Evolutionary conservation across 306 rosid genomes (phyloP).

Genomic region (Casuarina cunninghamiana): DNA sequence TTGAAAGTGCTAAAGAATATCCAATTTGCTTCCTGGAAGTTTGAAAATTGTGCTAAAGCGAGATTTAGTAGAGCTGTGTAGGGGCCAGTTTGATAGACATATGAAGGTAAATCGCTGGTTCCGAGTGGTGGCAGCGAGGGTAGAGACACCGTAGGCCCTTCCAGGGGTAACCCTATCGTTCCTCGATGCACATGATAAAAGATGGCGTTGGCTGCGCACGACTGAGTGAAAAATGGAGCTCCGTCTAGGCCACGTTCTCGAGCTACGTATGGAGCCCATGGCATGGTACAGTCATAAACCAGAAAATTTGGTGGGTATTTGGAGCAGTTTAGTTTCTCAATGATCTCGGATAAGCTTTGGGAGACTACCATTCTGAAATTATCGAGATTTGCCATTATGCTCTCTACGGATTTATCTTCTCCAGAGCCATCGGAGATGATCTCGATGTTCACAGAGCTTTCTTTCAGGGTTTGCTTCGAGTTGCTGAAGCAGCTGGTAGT

Average conservation of each 20-base stretch:
- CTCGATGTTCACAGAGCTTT: conserved; percentile 1
- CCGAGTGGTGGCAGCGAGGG: conserved; percentile 21
- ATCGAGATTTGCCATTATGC: background rate
- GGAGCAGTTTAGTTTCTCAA: background rate
- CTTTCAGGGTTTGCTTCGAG: background rate
- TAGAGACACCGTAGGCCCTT: background rate
- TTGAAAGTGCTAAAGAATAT: conserved; percentile 6
- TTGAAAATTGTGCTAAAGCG: conserved; percentile 4
- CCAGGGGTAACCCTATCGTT: background rate
- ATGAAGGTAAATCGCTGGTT: conserved; percentile 9
- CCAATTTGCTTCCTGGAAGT: conserved; percentile 7
- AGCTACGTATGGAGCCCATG: conserved; percentile 33
- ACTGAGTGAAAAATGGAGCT: conserved; percentile 36
- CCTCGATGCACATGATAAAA: conserved; percentile 16
- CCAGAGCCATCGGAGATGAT: conserved; percentile 26
- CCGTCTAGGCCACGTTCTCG: conserved; percentile 13
- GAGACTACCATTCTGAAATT: conserved; percentile 1
- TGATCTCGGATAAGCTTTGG: background rate
- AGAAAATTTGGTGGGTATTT: background rate
- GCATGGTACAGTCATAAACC: conserved; percentile 30
- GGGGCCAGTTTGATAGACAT: background rate
- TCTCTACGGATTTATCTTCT: background rate
- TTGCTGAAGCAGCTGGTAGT: conserved; percentile 1
- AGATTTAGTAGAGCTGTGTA: background rate
- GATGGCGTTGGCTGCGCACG: conserved; percentile 10